These are phyloP conservation scores for Teratosphaeria viscida DNA, from an alignment of 2,329 filamentous ascomycete species.

Conservation along the genomic window DNA sequence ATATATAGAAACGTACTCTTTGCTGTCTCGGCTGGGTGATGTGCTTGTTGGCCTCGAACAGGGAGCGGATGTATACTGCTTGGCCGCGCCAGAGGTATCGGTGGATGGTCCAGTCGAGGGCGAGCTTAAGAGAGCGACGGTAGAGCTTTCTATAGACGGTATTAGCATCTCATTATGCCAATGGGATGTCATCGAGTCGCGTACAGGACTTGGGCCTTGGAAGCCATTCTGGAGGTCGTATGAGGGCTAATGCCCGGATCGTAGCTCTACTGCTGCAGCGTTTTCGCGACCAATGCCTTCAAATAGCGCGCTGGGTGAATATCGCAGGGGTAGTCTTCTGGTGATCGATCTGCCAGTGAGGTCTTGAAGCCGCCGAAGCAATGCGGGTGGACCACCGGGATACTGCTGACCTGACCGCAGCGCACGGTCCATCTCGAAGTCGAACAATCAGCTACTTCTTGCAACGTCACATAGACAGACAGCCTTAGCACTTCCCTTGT, in stretches of 20 bases:
- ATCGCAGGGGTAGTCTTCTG: neutral
- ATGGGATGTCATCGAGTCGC: constrained; percentile 6
- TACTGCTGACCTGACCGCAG: neutral
- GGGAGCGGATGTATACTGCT: constrained; percentile 84
- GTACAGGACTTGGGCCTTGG: constrained; percentile 25
- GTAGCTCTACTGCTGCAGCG: neutral
- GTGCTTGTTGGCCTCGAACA: constrained; percentile 89
- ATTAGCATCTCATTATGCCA: neutral
- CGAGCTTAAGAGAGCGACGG: constrained; percentile 81
- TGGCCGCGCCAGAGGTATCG: constrained; percentile 90
- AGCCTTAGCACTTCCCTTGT: constrained; percentile 3
- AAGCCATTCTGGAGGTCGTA: constrained; percentile 27
- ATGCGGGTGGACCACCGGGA: neutral
- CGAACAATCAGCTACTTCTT: neutral
- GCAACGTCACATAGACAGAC: neutral
- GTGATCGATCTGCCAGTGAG: neutral
- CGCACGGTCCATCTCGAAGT: neutral
- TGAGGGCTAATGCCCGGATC: constrained; percentile 5
- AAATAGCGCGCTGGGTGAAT: neutral
- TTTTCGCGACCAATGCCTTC: neutral
- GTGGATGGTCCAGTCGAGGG: constrained; percentile 92
- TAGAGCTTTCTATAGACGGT: constrained; percentile 56
- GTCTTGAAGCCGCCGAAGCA: neutral
- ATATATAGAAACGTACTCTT: constrained; percentile 47
- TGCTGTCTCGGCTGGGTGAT: constrained; percentile 77